These are phyloP conservation scores for Hyphodiscus hymeniophilus DNA, from an alignment of 495 filamentous ascomycete genomes.

Conservation along the genomic window DNA sequence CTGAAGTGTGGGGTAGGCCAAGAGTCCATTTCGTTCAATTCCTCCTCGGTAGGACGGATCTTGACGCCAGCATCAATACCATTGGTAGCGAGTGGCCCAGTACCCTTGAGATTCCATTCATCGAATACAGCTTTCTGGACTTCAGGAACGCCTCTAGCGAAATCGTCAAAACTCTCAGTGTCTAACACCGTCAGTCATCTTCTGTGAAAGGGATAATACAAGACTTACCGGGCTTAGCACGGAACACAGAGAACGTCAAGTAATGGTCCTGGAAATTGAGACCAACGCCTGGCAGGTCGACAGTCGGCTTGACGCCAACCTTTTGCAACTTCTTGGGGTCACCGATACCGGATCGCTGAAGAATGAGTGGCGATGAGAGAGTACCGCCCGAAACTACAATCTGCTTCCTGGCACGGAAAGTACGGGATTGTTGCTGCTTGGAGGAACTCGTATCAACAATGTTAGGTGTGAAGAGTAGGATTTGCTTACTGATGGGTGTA, in stretches of 20 bases:
- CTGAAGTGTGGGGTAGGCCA: slow-evolving; percentile 63
- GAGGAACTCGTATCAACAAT: slow-evolving; percentile 34
- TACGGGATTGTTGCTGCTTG: slow-evolving; percentile 38
- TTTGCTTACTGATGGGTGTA: slow-evolving; percentile 31
- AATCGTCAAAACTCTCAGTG: slow-evolving; percentile 74
- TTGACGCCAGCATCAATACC: slow-evolving; percentile 82
- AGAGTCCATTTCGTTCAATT: slow-evolving; percentile 56
- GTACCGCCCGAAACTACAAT: slow-evolving; percentile 74
- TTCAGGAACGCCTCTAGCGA: slow-evolving; percentile 63
- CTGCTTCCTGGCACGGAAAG: slow-evolving; percentile 67
- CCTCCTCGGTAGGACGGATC: slow-evolving; percentile 61
- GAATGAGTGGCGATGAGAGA: slow-evolving; percentile 68
- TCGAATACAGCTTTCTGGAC: slow-evolving; percentile 61
- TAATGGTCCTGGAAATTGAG: slow-evolving; percentile 85
- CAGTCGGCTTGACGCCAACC: slow-evolving; percentile 58
- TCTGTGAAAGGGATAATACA: no score
- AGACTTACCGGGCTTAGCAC: slow-evolving; percentile 58
- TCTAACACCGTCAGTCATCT: no score
- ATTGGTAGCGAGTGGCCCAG: slow-evolving; percentile 73
- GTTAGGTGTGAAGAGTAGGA: slow-evolving; percentile 15
- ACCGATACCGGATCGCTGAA: slow-evolving; percentile 65
- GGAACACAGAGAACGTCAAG: slow-evolving; percentile 66
- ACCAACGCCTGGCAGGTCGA: slow-evolving; percentile 52
- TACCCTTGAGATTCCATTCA: slow-evolving; percentile 74
- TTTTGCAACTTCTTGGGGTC: slow-evolving; percentile 46